Conservation (phyloP, 1,284 basidiomycete genomes). For the Coniferiporia weirii region DNA sequence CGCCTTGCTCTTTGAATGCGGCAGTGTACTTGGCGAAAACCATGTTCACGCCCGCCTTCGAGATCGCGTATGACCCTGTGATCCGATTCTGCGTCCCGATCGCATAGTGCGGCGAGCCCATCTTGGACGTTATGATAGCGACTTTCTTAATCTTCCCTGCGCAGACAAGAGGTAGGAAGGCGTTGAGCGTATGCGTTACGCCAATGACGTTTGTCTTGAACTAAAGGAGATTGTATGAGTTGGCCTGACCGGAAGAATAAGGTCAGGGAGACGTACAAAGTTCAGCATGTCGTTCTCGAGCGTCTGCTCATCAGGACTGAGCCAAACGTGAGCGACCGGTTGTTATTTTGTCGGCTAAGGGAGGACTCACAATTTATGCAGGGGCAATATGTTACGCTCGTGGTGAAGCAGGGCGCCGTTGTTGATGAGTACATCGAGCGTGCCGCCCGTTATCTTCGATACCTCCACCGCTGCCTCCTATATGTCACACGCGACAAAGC, state of each 20-base stretch:
- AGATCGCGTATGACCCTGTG: conserved; percentile 18
- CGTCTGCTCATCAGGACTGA: conserved; percentile 13
- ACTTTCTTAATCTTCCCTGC: conserved; percentile 23
- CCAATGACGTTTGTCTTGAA: conserved; percentile 25
- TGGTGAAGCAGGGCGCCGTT: conserved; percentile 25
- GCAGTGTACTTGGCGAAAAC: conserved; percentile 22
- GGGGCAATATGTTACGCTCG: conserved; percentile 8
- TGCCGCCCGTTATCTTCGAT: conserved; percentile 25
- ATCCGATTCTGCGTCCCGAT: background rate
- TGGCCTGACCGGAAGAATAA: too few species aligned
- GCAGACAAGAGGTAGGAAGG: conserved; percentile 25
- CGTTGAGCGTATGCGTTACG: conserved; percentile 22
- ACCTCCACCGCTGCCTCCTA: conserved; percentile 23
- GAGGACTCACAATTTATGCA: conserved; percentile 21
- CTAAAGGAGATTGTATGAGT: background rate
- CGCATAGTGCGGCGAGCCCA: conserved; percentile 21
- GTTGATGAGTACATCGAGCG: conserved; percentile 32
- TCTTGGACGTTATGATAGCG: conserved; percentile 19
- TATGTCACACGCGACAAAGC: background rate
- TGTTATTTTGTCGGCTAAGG: background rate
- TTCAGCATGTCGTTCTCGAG: conserved; percentile 25
- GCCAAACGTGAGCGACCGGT: background rate
- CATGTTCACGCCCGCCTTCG: conserved; percentile 25
- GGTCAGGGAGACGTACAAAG: conserved; percentile 18
- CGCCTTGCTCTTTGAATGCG: conserved; percentile 21